Conservation (phyloP, 306 rosid genomes). For the Alnus glutinosa region DNA sequence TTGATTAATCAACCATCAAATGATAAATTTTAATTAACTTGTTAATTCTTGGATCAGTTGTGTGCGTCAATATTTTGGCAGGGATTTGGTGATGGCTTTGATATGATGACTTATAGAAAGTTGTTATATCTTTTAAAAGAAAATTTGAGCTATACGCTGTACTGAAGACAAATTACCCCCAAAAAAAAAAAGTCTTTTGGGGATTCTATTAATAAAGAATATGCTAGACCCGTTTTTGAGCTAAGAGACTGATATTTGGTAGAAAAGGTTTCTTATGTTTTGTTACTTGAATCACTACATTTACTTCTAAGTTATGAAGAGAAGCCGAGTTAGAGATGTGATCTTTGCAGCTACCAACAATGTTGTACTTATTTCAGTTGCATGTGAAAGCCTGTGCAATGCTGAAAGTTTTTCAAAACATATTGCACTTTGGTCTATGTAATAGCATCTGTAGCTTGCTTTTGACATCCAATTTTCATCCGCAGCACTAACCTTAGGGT, state of each 20-base stretch:
- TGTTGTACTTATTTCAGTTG: not conserved
- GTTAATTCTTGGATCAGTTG: not conserved
- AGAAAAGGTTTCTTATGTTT: not conserved
- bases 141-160: no score
- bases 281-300: no score
- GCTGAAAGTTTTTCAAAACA: not conserved
- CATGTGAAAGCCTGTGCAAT: not conserved
- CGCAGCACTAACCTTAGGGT: no score
- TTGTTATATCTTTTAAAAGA: no score
- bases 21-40: not conserved
- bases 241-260: not conserved
- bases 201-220: not conserved
- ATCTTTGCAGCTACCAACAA: not conserved
- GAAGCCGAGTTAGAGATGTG: not conserved
- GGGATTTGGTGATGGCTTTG: not conserved
- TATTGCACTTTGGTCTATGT: not conserved
- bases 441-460: no score
- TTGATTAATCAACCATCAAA: not conserved
- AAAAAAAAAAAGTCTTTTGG: not conserved
- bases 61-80: not conserved
- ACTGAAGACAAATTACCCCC: no score
- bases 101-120: no score
- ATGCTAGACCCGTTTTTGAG: not conserved
- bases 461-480: not conserved
- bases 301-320: no score